Percentiles rank a stretch among this genome's conserved stretches.
Conservation (phyloP, 2,329 filamentous ascomycete species). For the Scedosporium minutisporum region DNA sequence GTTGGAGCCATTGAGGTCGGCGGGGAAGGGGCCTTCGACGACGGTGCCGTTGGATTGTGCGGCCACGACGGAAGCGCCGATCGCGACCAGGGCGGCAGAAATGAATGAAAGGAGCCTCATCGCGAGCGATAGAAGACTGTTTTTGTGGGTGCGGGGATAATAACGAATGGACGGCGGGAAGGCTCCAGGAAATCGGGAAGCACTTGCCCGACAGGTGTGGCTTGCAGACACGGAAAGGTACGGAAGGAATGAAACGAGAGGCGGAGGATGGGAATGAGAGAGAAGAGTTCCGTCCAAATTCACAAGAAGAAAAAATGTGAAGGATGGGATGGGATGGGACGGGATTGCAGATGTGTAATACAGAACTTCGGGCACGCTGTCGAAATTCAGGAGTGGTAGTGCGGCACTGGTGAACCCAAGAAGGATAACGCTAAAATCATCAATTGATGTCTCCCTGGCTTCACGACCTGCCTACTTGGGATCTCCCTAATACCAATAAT, state of each 20-base stretch:
- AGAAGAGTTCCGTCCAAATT: not conserved
- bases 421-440: no score
- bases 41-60: constrained; percentile 22
- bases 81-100: not conserved
- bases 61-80: constrained; percentile 7
- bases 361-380: no score
- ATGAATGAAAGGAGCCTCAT: not conserved
- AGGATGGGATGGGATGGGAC: not conserved
- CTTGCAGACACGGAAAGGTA: not conserved
- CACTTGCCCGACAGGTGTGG: no score
- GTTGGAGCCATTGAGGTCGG: constrained; percentile 38
- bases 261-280: not conserved
- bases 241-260: not conserved
- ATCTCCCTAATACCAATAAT: no score
- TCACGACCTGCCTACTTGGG: no score
- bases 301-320: not conserved
- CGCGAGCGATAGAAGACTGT: not conserved
- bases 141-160: no score
- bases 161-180: constrained; percentile 2
- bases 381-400: no score
- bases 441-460: no score
- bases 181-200: no score
- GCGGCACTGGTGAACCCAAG: no score
- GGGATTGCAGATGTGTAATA: no score
- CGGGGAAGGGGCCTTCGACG: constrained; percentile 24